phyloP scores from a whole-genome alignment of 306 rosid genomes.

The Gastrolobium villosum region DNA sequence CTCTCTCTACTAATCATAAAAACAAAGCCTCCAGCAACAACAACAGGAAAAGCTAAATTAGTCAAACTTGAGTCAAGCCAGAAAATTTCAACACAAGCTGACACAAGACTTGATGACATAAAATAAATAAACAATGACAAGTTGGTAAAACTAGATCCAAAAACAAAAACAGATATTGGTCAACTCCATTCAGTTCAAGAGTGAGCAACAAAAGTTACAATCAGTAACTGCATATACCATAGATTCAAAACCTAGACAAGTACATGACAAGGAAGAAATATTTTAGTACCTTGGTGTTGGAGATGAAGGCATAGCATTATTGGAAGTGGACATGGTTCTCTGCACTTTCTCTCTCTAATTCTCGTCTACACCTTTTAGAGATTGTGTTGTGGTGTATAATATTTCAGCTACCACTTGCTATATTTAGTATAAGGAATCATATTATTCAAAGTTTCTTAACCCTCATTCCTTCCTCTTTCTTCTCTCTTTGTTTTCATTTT shows the following conservation, averaged over 20 bases:
- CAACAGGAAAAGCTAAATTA: neutral
- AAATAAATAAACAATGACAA: neutral
- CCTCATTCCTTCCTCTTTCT: too few relatives aligned
- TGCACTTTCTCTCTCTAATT: constrained; percentile 7
- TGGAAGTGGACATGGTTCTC: constrained; percentile 42
- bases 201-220: neutral
- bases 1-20: neutral
- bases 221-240: neutral
- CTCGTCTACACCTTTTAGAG: neutral
- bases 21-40: constrained; percentile 14
- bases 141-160: constrained; percentile 6
- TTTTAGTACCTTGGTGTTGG: constrained; percentile 50
- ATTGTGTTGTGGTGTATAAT: too few relatives aligned
- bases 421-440: too few relatives aligned
- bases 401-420: too few relatives aligned
- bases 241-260: neutral
- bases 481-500: too few relatives aligned
- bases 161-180: constrained; percentile 4
- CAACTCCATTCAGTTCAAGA: neutral
- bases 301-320: constrained; percentile 34
- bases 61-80: constrained; percentile 25
- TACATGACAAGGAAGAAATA: too few relatives aligned
- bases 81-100: neutral
- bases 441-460: too few relatives aligned
- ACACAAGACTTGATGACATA: neutral